Evolutionary conservation across 1,139 yeast species (phyloP), one percentile per base, ranked within the genome.

Genomic region (Pneumocystis canis): DNA sequence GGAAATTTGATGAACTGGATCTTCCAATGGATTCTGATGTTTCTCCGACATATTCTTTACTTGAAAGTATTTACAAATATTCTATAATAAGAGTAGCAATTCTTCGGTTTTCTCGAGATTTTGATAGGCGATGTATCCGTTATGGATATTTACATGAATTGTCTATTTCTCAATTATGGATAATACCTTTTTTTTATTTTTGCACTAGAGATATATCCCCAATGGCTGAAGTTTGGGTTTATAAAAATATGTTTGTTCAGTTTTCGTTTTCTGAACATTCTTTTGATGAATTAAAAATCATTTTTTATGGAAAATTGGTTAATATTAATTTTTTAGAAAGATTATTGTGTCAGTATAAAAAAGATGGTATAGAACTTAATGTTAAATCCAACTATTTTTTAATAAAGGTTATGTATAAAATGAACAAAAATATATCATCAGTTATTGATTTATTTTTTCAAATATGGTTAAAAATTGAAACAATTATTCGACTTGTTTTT

Each of bases 51-150:
- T 58, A 37, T 9, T 31, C 39, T 31, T 58, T 57, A 20, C 59
- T 61, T 53, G 61, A 63, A 30, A 32, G 61, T 25, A 60, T 63
- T 14, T 60, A 61, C 59, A 57, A 62, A 33, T 54, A 61, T 33
- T 39, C 58, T 28, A 60, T 62, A 25, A 62, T 62, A n/a, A 28
- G 64, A 31, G 57, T 63, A 41, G 56, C 61, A 20, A 40, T 59
- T 28, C 61, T 63, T 25, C 64, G 60, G 41, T 30, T 63, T 14
- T 63, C 64, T 18, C 58, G 64, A 30, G 63, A 59, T 25, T 58
- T 63, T 58, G 60, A 31, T n/a, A 62, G 56, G 7, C 58, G 64
- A 59, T 41, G 59, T 14, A 56, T 60, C 25, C 59, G 32, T 25
- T 61, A 63, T 32, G 59, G 61, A 3, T 58, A 39, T 35, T 59